Percentiles rank a stretch among this genome's conserved stretches.
Conservation (phyloP, 345 rosid species). For the Adansonia digitata region DNA sequence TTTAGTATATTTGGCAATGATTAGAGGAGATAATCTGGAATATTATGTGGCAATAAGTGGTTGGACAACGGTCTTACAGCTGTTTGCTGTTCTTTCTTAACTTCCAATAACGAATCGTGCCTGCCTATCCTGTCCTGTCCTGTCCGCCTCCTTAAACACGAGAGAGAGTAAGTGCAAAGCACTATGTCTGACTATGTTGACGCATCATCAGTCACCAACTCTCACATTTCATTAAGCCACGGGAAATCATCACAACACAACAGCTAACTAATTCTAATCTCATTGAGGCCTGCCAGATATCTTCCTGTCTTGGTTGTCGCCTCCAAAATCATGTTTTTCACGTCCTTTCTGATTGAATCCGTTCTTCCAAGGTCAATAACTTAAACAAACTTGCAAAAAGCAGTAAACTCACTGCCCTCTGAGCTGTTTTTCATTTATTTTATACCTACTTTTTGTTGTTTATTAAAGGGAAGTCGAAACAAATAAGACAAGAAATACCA, state of each 20-base stretch:
- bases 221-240: too few species aligned
- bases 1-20: too few species aligned
- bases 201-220: background rate
- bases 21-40: too few species aligned
- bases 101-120: constrained; percentile 5
- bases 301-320: too few species aligned
- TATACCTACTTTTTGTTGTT: background rate
- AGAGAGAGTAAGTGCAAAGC: too few species aligned
- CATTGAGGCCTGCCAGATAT: too few species aligned
- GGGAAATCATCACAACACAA: background rate
- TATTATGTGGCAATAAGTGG: background rate
- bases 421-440: background rate
- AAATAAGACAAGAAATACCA: background rate
- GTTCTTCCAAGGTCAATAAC: background rate
- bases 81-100: background rate
- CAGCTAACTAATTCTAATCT: background rate
- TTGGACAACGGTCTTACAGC: background rate
- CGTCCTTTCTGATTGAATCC: background rate
- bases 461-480: background rate
- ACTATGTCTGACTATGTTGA: too few species aligned
- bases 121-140: background rate
- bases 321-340: background rate
- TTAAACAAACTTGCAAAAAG: background rate
- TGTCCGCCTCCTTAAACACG: too few species aligned
- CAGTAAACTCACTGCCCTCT: background rate